These are phyloP conservation scores for Cercophora scortea DNA, from an alignment of 495 filamentous ascomycete species.

Conservation along the genomic window DNA sequence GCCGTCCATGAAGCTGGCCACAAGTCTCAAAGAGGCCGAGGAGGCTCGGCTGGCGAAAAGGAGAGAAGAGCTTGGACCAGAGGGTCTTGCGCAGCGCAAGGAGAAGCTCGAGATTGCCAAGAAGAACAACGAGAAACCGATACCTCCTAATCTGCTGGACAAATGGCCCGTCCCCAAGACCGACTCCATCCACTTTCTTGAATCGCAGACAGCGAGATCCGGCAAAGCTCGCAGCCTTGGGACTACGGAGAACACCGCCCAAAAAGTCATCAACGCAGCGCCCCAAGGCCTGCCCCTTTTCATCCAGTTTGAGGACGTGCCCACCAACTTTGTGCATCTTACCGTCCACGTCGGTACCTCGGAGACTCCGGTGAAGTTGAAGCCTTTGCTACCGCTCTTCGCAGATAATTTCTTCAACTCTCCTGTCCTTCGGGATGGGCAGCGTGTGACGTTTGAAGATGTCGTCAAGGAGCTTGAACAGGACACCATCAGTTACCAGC, in stretches of 20 bases:
- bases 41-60: slow-evolving; percentile 47
- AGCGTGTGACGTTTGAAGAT: slow-evolving; percentile 78
- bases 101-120: slow-evolving; percentile 73
- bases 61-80: slow-evolving; percentile 40
- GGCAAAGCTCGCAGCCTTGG: slow-evolving; percentile 70
- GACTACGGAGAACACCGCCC: slow-evolving; percentile 55
- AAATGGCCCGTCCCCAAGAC: slow-evolving; percentile 74
- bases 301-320: slow-evolving; percentile 93
- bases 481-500: slow-evolving; percentile 77
- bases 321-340: slow-evolving; percentile 82
- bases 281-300: slow-evolving; percentile 62
- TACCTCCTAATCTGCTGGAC: slow-evolving; percentile 67
- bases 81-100: slow-evolving; percentile 57
- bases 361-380: slow-evolving; percentile 60
- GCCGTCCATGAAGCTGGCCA: slow-evolving; percentile 62
- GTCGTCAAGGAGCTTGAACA: slow-evolving; percentile 83
- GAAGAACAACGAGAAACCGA: slow-evolving; percentile 71
- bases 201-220: slow-evolving; percentile 77
- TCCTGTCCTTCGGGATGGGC: slow-evolving; percentile 70
- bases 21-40: slow-evolving; percentile 66
- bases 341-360: slow-evolving; percentile 70
- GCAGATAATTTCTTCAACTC: slow-evolving; percentile 90
- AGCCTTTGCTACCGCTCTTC: slow-evolving; percentile 78
- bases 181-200: slow-evolving; percentile 87
- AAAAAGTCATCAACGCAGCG: slow-evolving; percentile 68